Evolutionary conservation across 352 stramenopile genomes (phyloP).

Genomic region (Globisporangium iwayamae): DNA sequence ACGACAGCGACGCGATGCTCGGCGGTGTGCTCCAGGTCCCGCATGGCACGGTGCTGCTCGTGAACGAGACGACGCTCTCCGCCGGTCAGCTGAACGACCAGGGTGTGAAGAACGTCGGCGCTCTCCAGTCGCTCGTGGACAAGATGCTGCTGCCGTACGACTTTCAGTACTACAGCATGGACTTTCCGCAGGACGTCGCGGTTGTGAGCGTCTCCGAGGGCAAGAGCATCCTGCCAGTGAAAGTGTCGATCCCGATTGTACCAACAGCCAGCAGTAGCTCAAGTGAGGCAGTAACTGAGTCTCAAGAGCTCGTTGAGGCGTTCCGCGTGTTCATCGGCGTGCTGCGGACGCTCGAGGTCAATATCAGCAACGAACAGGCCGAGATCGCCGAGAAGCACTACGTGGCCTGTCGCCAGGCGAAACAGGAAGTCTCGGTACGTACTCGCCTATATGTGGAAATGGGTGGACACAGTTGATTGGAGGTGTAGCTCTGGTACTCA

Average conservation of each 20-base stretch:
- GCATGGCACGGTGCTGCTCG: slow-evolving; percentile 57
- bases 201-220: slow-evolving; percentile 64
- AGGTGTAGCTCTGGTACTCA: background rate
- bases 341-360: slow-evolving; percentile 45
- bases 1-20: slow-evolving; percentile 56
- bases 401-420: slow-evolving; percentile 59
- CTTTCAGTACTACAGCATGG: slow-evolving; percentile 83
- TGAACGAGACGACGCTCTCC: slow-evolving; percentile 66
- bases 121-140: slow-evolving; percentile 63
- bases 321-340: slow-evolving; percentile 69
- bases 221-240: slow-evolving; percentile 72
- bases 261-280: slow-evolving; percentile 3
- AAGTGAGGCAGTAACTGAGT: background rate
- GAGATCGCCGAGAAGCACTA: slow-evolving; percentile 80
- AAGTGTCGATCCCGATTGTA: slow-evolving; percentile 38
- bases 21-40: slow-evolving; percentile 58
- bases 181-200: slow-evolving; percentile 74
- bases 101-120: slow-evolving; percentile 70
- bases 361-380: slow-evolving; percentile 68
- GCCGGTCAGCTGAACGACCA: slow-evolving; percentile 64
- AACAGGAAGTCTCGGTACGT: slow-evolving; percentile 71
- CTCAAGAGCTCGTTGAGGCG: slow-evolving; percentile 39
- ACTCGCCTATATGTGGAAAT: background rate
- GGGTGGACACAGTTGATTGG: background rate
- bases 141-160: slow-evolving; percentile 83